Base-by-base conservation (phyloP, 306 rosid species). In the Castanospermum australe region DNA sequence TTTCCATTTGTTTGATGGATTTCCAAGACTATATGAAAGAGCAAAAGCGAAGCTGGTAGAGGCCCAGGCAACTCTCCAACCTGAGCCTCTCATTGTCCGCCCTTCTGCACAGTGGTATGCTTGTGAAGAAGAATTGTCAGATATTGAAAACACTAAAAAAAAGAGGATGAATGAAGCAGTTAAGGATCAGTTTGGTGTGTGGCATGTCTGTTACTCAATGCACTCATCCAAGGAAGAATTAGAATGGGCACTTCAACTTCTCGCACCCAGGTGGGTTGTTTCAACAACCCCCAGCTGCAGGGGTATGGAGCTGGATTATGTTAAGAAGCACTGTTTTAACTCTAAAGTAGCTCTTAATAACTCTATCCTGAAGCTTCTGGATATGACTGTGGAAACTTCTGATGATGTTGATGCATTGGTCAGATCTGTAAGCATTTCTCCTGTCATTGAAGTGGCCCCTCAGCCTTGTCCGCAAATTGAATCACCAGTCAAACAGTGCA, bases 31-130 rank as follows among this genome's bases (percentile, higher is more conserved):
- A 8, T 63, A 86, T 65, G 90, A 83, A 83, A 84, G 88, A 81
- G 97, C 94, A 62, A 71, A 74, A 70, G 78, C 79, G 35, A 89
- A 76, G 80, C 77, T 91, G 73, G 64, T 51, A 59, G 90, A 90
- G 79, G 92, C 91, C 76, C 85, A 73, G 75, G 72, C 81, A 68
- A 71, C 84, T 55, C 75, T 57, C 41, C 85, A 79, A 78, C 81
- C 87, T 2, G 85, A 83, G 77, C 93, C 98, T 79, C 98, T 93
- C 47, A 78, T 93, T 22, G 71, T 93, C 47, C 93, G 93, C 50
- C 91, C 98, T 83, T 88, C 97, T 55, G 45, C 92, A 36, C 94
- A 91, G 88, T 93, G 97, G 98, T 91, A 90, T 88, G 93, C 91
- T 38, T 81, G 77, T 70, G 91, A 82, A 75, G 91, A 77, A 20